These are phyloP conservation scores for Metarhizium guizhouense DNA, from an alignment of 2,329 filamentous ascomycete genomes.

Conservation along the genomic window DNA sequence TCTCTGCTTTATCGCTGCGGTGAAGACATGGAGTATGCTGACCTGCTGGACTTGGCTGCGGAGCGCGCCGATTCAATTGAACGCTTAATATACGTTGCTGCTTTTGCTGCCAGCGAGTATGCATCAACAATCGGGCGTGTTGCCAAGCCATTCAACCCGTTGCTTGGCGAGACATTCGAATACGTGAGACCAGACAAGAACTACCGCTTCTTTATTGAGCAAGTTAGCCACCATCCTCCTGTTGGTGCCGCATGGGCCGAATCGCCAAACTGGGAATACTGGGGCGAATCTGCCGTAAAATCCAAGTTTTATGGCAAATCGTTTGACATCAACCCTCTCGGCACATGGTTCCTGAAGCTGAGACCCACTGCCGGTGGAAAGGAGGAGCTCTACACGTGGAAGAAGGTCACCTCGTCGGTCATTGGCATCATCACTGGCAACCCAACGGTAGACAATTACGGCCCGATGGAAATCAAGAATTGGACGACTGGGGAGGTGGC, in stretches of 20 bases:
- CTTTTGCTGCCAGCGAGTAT: constrained; percentile 93
- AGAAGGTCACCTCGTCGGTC: constrained; percentile 96
- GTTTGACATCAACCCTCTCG: constrained; percentile 92
- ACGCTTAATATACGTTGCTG: constrained; percentile 86
- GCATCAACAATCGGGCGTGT: constrained; percentile 94
- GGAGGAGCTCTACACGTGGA: constrained; percentile 94
- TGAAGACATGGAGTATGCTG: constrained; percentile 97
- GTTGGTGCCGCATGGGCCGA: constrained; percentile 91
- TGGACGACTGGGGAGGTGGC: constrained; percentile 92
- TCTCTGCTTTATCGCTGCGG: constrained; percentile 89
- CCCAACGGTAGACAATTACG: constrained; percentile 96
- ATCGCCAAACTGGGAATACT: constrained; percentile 92
- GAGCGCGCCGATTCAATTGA: constrained; percentile 82
- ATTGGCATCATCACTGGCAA: constrained; percentile 96
- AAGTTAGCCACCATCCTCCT: constrained; percentile 95
- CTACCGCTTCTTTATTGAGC: constrained; percentile 96
- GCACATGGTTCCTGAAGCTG: constrained; percentile 91
- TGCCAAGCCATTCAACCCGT: constrained; percentile 95
- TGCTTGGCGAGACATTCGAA: constrained; percentile 93
- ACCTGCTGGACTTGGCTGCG: constrained; percentile 81
- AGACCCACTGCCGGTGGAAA: constrained; percentile 66
- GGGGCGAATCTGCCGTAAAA: constrained; percentile 88
- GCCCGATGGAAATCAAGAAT: constrained; percentile 94
- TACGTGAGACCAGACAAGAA: constrained; percentile 94
- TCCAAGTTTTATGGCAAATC: constrained; percentile 97